Evolutionary conservation across 192 early-diverging fungal species (phyloP), one percentile per base, ranked within the genome.

Genomic region (Entomortierella beljakovae): DNA sequence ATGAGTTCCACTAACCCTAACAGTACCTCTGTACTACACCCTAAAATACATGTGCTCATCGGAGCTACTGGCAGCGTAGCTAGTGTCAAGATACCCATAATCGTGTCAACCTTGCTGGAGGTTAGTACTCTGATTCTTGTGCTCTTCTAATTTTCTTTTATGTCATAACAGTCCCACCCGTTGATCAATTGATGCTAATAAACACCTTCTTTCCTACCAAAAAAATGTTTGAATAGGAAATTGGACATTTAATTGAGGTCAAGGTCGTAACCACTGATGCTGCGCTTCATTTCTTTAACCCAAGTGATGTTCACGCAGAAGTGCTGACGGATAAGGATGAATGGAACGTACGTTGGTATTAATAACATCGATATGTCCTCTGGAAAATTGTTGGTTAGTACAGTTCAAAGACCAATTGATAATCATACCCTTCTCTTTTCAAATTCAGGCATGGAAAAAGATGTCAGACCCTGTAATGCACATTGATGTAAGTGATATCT

Each of bases 381-480:
- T n/a, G n/a, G n/a, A n/a, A n/a, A n/a, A n/a, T n/a, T n/a, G n/a
- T 38, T 13, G 37, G 37, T 3, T 16, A 16, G 15, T 20, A 11
- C 15, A 20, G 43, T 46, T 20, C 15, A 3, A 20, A 46, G 37
- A 13, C 6, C 6, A 16, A 46, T 20, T 46, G 43, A 46, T 46
- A 46, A 10, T 46, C 43, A 28, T 48, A 28, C 28, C 29, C 33
- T 46, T 20, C 43, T 20, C 20, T 46, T 46, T 3, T 33, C 6
- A 1, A 2, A 20, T n/a, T 29, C 77, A 91, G 84, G 76, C 85
- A 15, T 98, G 96, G 96, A 86, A 77, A 46, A 90, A 90, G 62
- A 90, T 91, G 57, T 87, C 88, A 11, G 96, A 99, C 84, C 95
- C 96, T 1, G 95, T 99, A 3, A 82, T 99, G 34, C 97, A 99